These are phyloP conservation scores for Lippia alba DNA, from an alignment of 305 asterid genomes.

Conservation along the genomic window DNA sequence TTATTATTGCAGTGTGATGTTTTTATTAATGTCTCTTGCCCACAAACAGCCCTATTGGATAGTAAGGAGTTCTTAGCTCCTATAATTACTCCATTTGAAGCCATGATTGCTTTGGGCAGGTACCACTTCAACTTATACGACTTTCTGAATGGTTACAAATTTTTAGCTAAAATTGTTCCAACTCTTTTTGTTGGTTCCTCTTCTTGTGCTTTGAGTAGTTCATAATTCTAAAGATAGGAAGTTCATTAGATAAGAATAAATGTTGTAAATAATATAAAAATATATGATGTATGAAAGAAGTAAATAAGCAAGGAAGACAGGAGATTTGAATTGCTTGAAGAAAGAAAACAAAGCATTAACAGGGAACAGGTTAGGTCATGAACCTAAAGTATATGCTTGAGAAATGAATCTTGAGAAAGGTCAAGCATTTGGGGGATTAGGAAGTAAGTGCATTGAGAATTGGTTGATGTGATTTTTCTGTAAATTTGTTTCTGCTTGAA, in stretches of 20 bases:
- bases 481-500: background rate
- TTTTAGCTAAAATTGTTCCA: conserved; percentile 12
- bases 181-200: conserved; percentile 1
- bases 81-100: conserved; percentile 93
- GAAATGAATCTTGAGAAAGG: conserved; percentile 9
- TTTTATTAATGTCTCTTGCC: conserved; percentile 84
- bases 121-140: conserved; percentile 31
- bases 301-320: background rate
- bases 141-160: conserved; percentile 28
- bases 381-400: too few species aligned
- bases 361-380: background rate
- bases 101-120: conserved; percentile 88
- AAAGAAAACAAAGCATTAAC: background rate
- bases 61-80: conserved; percentile 98
- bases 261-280: background rate
- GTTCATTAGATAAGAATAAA: conserved; percentile 1
- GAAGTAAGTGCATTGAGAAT: background rate
- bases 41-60: conserved; percentile 90
- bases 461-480: background rate
- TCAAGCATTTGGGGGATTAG: background rate
- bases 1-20: conserved; percentile 76
- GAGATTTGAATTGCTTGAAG: conserved; percentile 7
- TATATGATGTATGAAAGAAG: background rate
- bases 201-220: conserved; percentile 16
- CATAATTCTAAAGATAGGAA: background rate